Conservation (phyloP, 75 land plant genomes). For the Isoetes taiwanensis region DNA sequence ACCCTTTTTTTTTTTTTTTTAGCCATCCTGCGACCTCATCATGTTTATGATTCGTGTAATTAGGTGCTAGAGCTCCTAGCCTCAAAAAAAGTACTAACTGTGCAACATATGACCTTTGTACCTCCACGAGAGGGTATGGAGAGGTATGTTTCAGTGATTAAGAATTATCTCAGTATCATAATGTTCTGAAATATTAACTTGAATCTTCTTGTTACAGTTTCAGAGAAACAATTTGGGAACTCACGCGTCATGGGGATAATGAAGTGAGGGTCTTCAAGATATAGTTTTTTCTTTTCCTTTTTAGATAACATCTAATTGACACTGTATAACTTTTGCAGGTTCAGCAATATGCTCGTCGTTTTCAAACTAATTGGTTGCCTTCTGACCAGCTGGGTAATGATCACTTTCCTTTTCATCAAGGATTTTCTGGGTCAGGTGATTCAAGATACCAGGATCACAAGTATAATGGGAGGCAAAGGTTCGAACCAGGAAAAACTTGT, state of each 20-base stretch:
- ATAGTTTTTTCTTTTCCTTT: no score
- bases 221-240: constrained; percentile 14
- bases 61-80: constrained; percentile 65
- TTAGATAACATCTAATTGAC: no score
- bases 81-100: constrained; percentile 34
- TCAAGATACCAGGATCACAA: not conserved
- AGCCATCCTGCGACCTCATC: not conserved
- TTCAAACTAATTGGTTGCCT: not conserved
- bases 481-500: not conserved
- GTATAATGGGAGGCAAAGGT: not conserved
- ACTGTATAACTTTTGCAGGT: constrained; percentile 3
- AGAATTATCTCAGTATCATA: not conserved
- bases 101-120: constrained; percentile 39
- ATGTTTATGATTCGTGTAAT: no score
- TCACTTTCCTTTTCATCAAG: no score
- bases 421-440: not conserved
- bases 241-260: constrained; percentile 12
- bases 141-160: constrained; percentile 23
- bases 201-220: constrained; percentile 7
- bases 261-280: constrained; percentile 8
- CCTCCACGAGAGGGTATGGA: constrained; percentile 54
- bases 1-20: not conserved
- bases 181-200: not conserved
- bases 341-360: constrained; percentile 11
- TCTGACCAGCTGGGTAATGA: no score